Conservation (phyloP, 2,329 filamentous ascomycete genomes). For the Blastomyces silverae region DNA sequence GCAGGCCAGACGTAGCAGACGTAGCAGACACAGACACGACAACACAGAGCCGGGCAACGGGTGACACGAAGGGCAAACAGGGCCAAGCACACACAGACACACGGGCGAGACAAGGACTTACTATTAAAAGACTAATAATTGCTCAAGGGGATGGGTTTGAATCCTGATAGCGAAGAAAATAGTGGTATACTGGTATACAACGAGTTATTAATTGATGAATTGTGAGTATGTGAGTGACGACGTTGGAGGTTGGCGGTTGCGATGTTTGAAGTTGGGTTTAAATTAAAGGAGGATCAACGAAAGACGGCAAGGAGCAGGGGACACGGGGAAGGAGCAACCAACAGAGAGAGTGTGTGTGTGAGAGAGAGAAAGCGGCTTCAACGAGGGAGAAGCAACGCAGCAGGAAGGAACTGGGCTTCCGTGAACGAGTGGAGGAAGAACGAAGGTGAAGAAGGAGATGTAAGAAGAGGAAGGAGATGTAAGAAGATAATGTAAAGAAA, state of each 20-base stretch:
- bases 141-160: background rate
- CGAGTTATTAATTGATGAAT: background rate
- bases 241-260: background rate
- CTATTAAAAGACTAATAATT: conserved; percentile 7
- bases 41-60: background rate
- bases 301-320: conserved; percentile 16
- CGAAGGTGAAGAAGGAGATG: background rate
- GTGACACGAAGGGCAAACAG: conserved; percentile 1
- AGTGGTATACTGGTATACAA: background rate
- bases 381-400: conserved; percentile 13
- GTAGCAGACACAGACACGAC: background rate
- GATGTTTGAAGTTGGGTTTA: background rate
- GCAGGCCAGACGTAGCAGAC: background rate
- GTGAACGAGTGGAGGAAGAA: conserved; percentile 11
- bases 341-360: conserved; percentile 8
- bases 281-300: conserved; percentile 18
- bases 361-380: conserved; percentile 13
- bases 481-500: too few relatives aligned
- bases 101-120: background rate
- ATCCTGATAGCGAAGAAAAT: background rate
- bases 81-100: background rate
- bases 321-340: background rate
- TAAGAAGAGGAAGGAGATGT: too few relatives aligned
- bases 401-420: conserved; percentile 1
- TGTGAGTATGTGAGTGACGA: background rate